Evolutionary conservation across 441 rosid species (phyloP).

Genomic region (Macaranga tanarius): DNA sequence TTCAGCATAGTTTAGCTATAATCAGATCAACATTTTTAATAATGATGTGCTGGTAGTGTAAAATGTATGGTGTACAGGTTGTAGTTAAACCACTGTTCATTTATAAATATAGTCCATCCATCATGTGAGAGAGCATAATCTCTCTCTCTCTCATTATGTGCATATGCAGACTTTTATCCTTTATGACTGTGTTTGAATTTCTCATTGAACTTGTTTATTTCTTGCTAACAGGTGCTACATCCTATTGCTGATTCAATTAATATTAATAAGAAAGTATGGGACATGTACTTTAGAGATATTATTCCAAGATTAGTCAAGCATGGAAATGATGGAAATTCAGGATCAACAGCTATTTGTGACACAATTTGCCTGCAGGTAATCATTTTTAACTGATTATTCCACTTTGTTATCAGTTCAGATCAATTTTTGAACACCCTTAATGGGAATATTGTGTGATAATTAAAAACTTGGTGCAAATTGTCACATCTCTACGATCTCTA

Average conservation of each 20-base stretch:
- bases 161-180: not conserved
- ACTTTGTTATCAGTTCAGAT: not conserved
- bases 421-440: not conserved
- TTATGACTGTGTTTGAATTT: not conserved
- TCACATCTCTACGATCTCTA: not conserved
- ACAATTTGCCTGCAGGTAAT: conserved; percentile 82
- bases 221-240: conserved; percentile 60
- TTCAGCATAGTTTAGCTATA: not conserved
- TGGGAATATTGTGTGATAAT: not conserved
- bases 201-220: conserved; percentile 8
- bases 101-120: not conserved
- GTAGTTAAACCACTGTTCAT: not conserved
- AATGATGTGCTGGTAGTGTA: not conserved
- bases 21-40: not conserved
- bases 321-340: conserved; percentile 91
- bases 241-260: conserved; percentile 73
- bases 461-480: not conserved
- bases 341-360: conserved; percentile 92
- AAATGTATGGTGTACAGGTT: not conserved
- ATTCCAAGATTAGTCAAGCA: conserved; percentile 71
- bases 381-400: not conserved
- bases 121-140: not conserved
- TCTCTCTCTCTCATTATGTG: not conserved
- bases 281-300: conserved; percentile 81
- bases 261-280: conserved; percentile 75